Evolutionary conservation across 768 basidiomycete species (phyloP), one percentile per base, ranked within the genome.

Genomic region (Coprinopsis marcescibilis): DNA sequence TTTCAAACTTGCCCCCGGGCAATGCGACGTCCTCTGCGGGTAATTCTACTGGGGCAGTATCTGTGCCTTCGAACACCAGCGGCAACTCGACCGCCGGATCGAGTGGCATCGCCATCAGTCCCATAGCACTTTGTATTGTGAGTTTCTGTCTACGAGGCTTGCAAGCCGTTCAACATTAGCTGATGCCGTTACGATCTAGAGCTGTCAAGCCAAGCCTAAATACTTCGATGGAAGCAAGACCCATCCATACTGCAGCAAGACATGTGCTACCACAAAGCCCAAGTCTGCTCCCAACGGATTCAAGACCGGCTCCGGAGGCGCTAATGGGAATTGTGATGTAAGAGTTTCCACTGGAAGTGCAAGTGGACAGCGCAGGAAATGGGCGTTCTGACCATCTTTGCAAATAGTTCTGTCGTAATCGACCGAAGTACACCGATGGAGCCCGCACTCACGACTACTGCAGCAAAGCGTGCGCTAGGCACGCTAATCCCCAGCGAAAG

Each of bases 401-500:
- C 13, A 35, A 43, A 12, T 53, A 83, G 81, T 73, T 72, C 51
- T 83, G 81, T 60, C 75, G 75, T 49, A 69, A 69, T 49, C 72
- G 78, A 32, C 80, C 81, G 32, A 83, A 81, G 54, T 73, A 76
- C 52, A 68, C 66, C 15, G 81, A 83, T 54, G 77, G 78, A 13
- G 72, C 69, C 7, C 73, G 71, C 43, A 75, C 70, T 1, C 81
- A 83, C 60, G 72, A 78, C 12, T 85, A 72, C 58, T 84, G 82
- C 55, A 65, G 80, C 56, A 83, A 78, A 55, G 71, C 77, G 8
- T 84, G 82, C 54, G 80, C 80, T 3, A 71, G 71, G 54, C 73
- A 67, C 43, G 69, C 74, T 3, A 60, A 62, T 13, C 57, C 61
- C 12, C 59, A 61, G 14, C 41, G 61, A 26, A 66, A 59, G 44